Evolutionary conservation across 202 grass and related monocot species (phyloP), one percentile per base, ranked within the genome.

Genomic region (Thinopyrum obtusiflorum): DNA sequence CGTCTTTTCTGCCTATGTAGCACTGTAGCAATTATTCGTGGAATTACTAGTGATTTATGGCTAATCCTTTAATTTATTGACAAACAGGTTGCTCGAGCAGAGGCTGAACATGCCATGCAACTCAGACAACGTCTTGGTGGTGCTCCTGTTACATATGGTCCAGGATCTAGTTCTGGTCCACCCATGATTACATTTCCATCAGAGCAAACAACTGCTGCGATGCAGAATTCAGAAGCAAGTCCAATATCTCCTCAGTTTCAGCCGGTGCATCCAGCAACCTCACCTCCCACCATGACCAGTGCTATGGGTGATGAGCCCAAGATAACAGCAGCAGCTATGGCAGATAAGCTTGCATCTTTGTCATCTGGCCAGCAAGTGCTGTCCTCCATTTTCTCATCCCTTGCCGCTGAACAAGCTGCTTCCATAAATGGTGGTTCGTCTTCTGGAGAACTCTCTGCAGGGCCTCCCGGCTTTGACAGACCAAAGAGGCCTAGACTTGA

Each of bases 271-370:
- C 85, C 81, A 9, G 66, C 77, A 37, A 86, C 90, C 73, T 89
- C 89, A 61, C 67, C 77, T 33, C 62, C 77, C 2, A 55, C 49
- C 36, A 84, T 68, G 25, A 73, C 69, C 33, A 87, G 63, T 89
- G 82, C 29, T 12, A 83, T 80, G 57, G 83, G 78, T 76, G 89
- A 92, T 23, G 91, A 98, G 17, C 76, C 91, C 77, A 98, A 96
- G 66, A 95, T 84, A 71, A 87, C 93, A 11, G 97, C 97, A 28
- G 97, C 97, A 70, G 97, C 91, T 49, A 88, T 96, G 77, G 93
- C 90, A 40, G 93, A 91, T 70, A 98, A 94, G 77, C 87, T 98
- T 82, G 86, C 88, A 26, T 94, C 97, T 36, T 92, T 91, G 79
- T 87, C 93, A 88, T 87, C 91, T 46, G 88, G 93, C 3, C 92